phyloP scores from a whole-genome alignment of 73 alveolate species.

The Durusdinium trenchii region DNA sequence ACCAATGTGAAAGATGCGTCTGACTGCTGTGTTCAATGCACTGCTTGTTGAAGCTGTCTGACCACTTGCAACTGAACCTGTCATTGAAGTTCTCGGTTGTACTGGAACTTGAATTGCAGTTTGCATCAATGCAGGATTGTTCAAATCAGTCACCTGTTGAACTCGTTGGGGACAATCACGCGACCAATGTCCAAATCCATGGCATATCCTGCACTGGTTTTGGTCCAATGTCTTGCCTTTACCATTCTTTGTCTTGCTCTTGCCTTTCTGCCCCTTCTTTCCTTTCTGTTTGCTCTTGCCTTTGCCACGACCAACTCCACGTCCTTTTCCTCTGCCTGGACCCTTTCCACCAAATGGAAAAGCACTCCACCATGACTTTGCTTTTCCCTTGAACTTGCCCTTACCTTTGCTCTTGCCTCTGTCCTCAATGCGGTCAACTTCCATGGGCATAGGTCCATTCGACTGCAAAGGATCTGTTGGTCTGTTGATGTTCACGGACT shows the following conservation, averaged over 20 bases:
- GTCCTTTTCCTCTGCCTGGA: background rate
- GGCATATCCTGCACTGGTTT: background rate
- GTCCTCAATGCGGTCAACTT: background rate
- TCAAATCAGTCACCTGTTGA: no score
- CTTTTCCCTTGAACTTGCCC: background rate
- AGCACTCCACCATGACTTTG: background rate
- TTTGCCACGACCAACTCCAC: background rate
- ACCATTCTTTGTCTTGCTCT: background rate
- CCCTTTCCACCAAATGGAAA: background rate
- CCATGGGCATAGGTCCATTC: background rate
- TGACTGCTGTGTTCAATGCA: background rate
- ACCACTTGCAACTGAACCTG: background rate
- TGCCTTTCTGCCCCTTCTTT: background rate
- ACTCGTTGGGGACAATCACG: background rate
- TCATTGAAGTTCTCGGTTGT: background rate
- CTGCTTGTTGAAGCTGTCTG: background rate
- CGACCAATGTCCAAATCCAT: background rate
- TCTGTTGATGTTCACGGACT: background rate
- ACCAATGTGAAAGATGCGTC: background rate
- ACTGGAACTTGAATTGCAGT: background rate
- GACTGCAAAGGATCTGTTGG: background rate
- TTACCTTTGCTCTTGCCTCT: background rate
- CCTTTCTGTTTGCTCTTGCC: background rate
- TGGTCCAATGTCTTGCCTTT: background rate
- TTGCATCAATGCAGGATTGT: no score